A percentile compares a stretch with the other conserved stretches of the same genome.
phyloP scores from a whole-genome alignment of 2,329 filamentous ascomycete genomes.

The Coleophoma eucalyptorum region DNA sequence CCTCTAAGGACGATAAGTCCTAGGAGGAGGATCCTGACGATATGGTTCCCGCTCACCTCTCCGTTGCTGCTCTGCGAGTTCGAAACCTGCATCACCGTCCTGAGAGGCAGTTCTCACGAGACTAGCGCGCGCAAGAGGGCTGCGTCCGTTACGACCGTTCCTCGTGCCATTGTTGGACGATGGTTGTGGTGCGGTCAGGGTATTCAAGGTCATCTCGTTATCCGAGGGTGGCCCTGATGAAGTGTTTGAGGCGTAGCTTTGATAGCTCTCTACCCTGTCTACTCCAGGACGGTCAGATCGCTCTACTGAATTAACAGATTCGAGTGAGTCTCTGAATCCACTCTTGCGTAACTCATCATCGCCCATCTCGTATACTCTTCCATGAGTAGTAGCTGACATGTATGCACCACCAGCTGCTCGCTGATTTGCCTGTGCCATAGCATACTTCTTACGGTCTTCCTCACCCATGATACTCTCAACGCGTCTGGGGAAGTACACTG shows the following conservation, averaged over 20 bases:
- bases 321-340: constrained; percentile 36
- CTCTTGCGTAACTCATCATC: constrained; percentile 38
- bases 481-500: constrained; percentile 64
- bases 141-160: constrained; percentile 23
- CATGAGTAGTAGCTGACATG: constrained; percentile 32
- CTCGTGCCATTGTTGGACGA: constrained; percentile 11
- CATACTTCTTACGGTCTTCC: constrained; percentile 72
- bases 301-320: constrained; percentile 23
- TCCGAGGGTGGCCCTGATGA: constrained; percentile 6
- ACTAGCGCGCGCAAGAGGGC: constrained; percentile 30
- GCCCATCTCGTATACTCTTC: constrained; percentile 46
- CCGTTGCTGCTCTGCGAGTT: constrained; percentile 14
- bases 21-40: too few relatives aligned
- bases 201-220: constrained; percentile 4
- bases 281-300: constrained; percentile 10
- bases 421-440: constrained; percentile 60
- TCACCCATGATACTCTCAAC: constrained; percentile 66
- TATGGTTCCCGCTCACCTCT: too few relatives aligned
- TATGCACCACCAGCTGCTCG: constrained; percentile 32
- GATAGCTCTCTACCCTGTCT: constrained; percentile 11
- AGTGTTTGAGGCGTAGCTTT: constrained; percentile 8
- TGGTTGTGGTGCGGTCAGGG: constrained; percentile 14
- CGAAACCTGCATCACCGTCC: constrained; percentile 15
- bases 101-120: constrained; percentile 24
- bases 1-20: too few relatives aligned